Base-by-base conservation (phyloP, 2,329 filamentous ascomycete species). In the Colletotrichum godetiae region DNA sequence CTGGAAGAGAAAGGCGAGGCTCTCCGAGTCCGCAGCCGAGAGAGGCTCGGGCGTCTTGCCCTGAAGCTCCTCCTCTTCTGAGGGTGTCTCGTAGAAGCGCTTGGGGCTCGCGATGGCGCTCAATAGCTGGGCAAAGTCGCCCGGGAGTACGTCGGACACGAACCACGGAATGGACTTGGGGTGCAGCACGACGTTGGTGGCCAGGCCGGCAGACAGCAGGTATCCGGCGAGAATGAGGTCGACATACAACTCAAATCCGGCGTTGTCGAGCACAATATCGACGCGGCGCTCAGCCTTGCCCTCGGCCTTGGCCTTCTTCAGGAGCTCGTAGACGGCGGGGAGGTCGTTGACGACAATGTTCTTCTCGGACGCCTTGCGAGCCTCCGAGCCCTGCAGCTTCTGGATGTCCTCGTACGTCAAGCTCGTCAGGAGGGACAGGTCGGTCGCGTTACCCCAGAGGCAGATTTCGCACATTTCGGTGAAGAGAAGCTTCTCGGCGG, bases 161-260 rank as follows among this genome's bases (percentile, higher is more conserved):
- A 98, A 99, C 97, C 97, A 99, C 0, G 97, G 97, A 72, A 99
- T 95, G 27, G 92, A 92, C 85, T 99, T 99, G 64, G 97, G 95
- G 79, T 98, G 95, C 11, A 99, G 89, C 24, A 98, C 92, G 15
- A 99, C 88, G 29, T 91, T 91, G 0, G 95, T 98, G 0, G 97
- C 97, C 6, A 99, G 90, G 0, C 93, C 94, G 0, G 95, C 88
- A 0, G 94, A 92, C 7, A 99, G 88, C 15, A 99, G 88, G 81
- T 97, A 99, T 0, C 95, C 96, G 0, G 95, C 95, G 2, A 99
- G 89, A 70, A 98, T 92, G 11, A 99, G 88, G 80, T 99, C 97
- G 76, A 98, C 97, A 80, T 95, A 99, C 13, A 99, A 89, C 86
- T 99, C 97, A 80, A 99, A 99, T 6, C 97, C 97, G 24, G 97